These are phyloP conservation scores for Tylopilus balloui DNA, from an alignment of 768 basidiomycete genomes.

Conservation along the genomic window DNA sequence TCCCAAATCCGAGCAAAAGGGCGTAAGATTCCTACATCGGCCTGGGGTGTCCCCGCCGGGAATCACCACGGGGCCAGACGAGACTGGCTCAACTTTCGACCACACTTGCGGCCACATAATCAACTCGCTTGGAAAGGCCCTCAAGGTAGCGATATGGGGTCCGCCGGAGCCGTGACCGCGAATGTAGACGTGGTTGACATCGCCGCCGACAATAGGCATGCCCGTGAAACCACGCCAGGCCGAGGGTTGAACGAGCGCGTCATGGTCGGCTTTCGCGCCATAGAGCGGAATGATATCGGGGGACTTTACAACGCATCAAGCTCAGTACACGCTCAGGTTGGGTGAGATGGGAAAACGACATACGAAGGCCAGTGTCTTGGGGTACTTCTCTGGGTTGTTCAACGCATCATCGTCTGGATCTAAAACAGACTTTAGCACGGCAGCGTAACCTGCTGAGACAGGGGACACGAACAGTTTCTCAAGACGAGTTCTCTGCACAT, in stretches of 20 bases:
- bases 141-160: neutral
- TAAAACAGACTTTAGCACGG: neutral
- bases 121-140: slow-evolving; percentile 5
- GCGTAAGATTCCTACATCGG: neutral
- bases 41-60: neutral
- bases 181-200: slow-evolving; percentile 5
- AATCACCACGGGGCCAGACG: neutral
- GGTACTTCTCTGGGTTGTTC: neutral
- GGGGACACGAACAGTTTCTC: slow-evolving; percentile 4
- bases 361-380: slow-evolving; percentile 2
- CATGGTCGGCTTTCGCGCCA: neutral
- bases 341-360: neutral
- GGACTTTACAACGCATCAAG: neutral
- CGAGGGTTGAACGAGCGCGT: neutral
- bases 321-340: neutral
- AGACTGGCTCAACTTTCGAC: neutral
- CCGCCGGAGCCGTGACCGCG: slow-evolving; percentile 3
- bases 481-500: neutral
- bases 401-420: slow-evolving; percentile 4
- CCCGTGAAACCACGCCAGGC: slow-evolving; percentile 3
- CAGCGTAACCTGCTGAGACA: neutral
- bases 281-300: slow-evolving; percentile 8
- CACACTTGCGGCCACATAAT: slow-evolving; percentile 7
- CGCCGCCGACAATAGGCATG: slow-evolving; percentile 7
- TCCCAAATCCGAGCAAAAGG: neutral